phyloP scores from a whole-genome alignment of 345 rosid species.

The Lagerstroemia speciosa region DNA sequence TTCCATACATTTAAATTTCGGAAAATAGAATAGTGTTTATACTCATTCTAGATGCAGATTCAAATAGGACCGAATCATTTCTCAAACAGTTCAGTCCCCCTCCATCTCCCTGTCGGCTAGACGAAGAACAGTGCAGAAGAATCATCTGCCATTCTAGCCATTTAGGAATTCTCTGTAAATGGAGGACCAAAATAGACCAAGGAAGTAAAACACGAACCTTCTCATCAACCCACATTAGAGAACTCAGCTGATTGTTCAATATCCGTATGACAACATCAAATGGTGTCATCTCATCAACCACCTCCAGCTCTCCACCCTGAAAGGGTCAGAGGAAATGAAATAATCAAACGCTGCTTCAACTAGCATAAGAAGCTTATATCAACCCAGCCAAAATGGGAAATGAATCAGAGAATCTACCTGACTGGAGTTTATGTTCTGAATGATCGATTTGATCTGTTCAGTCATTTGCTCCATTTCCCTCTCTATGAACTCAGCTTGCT shows the following conservation, averaged over 20 bases:
- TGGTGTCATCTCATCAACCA: constrained; percentile 76
- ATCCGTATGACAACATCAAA: constrained; percentile 80
- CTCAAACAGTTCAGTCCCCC: neutral
- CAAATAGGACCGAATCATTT: neutral
- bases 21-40: neutral
- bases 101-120: too few species aligned
- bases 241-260: constrained; percentile 91
- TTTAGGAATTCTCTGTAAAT: neutral
- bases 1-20: neutral
- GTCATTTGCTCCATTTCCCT: constrained; percentile 93
- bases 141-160: too few species aligned
- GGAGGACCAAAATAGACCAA: neutral
- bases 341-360: neutral
- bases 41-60: neutral
- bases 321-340: constrained; percentile 12
- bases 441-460: constrained; percentile 77
- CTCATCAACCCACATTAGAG: constrained; percentile 97
- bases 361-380: too few species aligned
- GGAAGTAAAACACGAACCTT: constrained; percentile 11
- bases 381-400: too few species aligned
- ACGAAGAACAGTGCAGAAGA: neutral
- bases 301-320: constrained; percentile 84
- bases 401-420: constrained; percentile 36
- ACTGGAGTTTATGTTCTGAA: constrained; percentile 68
- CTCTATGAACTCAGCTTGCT: constrained; percentile 81